Conservation (phyloP, 1,139 yeast species). For the Taiozyma sp. region DNA sequence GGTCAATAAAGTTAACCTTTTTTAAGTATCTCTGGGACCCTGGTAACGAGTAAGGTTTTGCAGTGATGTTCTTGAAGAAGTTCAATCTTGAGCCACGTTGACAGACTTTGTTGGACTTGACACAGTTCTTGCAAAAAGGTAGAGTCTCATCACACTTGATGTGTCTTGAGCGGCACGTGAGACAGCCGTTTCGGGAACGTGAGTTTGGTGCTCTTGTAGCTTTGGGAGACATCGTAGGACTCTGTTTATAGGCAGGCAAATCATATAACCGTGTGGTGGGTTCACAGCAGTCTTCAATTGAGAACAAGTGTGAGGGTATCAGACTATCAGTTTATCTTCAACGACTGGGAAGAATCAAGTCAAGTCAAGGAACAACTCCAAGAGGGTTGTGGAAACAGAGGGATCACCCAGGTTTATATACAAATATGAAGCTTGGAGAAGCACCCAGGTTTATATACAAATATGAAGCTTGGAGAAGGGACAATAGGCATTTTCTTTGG, state of each 20-base stretch:
- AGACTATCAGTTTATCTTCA: too few relatives aligned
- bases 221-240: not conserved
- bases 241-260: not conserved
- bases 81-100: slow-evolving; percentile 15
- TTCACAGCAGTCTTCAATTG: too few relatives aligned
- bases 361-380: not conserved
- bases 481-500: not conserved
- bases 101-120: slow-evolving; percentile 32
- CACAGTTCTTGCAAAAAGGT: slow-evolving; percentile 38
- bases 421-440: not conserved
- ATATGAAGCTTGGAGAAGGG: not conserved
- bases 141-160: slow-evolving; percentile 41
- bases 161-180: slow-evolving; percentile 41
- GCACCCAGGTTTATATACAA: not conserved
- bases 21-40: not conserved
- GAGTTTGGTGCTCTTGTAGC: not conserved
- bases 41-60: not conserved
- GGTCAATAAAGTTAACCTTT: slow-evolving; percentile 17
- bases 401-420: not conserved
- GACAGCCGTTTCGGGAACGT: slow-evolving; percentile 38
- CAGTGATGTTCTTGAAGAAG: slow-evolving; percentile 12
- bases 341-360: not conserved
- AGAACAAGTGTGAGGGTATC: too few relatives aligned
- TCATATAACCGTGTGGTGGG: not conserved
- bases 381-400: not conserved